Conservation (phyloP, 2,329 filamentous ascomycete species). For the Coleophoma crateriformis region DNA sequence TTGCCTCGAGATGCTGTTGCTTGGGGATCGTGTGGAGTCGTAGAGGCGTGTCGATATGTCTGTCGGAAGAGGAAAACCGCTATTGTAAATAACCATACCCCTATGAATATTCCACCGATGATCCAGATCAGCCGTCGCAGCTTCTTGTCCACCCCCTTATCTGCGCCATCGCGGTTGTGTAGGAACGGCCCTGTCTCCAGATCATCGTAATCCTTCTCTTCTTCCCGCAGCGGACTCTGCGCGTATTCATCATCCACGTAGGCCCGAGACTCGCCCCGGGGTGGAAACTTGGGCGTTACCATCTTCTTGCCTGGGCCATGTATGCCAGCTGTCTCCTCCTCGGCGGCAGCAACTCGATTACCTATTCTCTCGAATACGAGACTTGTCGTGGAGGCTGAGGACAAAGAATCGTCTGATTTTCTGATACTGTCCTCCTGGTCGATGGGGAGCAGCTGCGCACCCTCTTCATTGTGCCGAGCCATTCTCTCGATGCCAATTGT, state of each 20-base stretch:
- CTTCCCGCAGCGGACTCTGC: conserved; percentile 13
- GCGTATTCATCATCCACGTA: conserved; percentile 22
- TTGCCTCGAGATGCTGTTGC: conserved; percentile 56
- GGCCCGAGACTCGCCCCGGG: conserved; percentile 14
- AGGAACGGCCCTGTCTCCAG: conserved; percentile 37
- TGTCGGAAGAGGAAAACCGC: conserved; percentile 61
- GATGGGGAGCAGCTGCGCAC: conserved; percentile 16
- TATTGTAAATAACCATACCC: conserved; percentile 65
- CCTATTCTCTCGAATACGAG: conserved; percentile 74
- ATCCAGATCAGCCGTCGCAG: conserved; percentile 53
- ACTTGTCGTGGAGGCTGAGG: conserved; percentile 79
- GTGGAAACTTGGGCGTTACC: conserved; percentile 21
- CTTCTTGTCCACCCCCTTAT: conserved; percentile 57
- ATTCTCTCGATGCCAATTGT: conserved; percentile 9
- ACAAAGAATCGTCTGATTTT: conserved; percentile 44
- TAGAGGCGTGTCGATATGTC: conserved; percentile 59
- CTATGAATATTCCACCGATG: conserved; percentile 51
- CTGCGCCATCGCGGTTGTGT: conserved; percentile 25
- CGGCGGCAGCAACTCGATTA: conserved; percentile 33
- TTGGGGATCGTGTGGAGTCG: conserved; percentile 61
- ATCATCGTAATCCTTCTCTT: conserved; percentile 33
- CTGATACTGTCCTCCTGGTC: conserved; percentile 11
- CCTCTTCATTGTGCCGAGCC: conserved; percentile 23
- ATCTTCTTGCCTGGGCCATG: conserved; percentile 15
- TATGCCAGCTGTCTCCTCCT: conserved; percentile 6